phyloP scores from a whole-genome alignment of 2,329 filamentous ascomycete species.

The Ophiosphaerella herpotricha region DNA sequence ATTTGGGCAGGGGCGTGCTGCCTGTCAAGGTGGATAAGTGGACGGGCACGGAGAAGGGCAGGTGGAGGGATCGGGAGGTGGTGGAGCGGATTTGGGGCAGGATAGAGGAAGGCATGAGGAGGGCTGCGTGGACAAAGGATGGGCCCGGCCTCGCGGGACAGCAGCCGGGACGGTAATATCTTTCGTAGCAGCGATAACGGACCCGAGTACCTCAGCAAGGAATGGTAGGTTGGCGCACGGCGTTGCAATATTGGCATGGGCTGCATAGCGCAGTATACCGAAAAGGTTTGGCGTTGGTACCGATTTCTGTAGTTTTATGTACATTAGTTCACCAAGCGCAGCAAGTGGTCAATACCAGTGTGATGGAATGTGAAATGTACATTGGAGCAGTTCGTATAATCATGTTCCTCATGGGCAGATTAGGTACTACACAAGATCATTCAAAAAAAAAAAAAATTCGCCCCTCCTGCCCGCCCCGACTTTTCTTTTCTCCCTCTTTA shows the following conservation, averaged over 20 bases:
- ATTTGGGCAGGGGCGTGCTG: conserved; percentile 85
- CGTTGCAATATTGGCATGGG: conserved; percentile 7
- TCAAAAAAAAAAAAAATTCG: background rate
- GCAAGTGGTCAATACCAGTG: too few species aligned
- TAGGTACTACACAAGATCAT: background rate
- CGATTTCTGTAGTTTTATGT: too few species aligned
- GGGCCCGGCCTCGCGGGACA: conserved; percentile 55
- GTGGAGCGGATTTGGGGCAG: conserved; percentile 91
- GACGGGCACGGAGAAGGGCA: conserved; percentile 56
- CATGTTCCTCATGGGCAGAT: background rate
- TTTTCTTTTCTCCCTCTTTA: conserved; percentile 46
- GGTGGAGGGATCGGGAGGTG: conserved; percentile 89
- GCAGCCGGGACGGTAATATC: conserved; percentile 17
- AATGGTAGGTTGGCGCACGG: conserved; percentile 11
- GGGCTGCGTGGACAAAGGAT: conserved; percentile 80
- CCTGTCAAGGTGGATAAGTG: conserved; percentile 84
- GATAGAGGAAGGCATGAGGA: conserved; percentile 85
- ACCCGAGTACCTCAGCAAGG: background rate
- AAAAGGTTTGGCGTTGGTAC: conserved; percentile 1
- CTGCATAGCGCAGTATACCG: conserved; percentile 17
- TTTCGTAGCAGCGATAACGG: conserved; percentile 1
- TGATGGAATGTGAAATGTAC: too few species aligned
- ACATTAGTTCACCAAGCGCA: too few species aligned
- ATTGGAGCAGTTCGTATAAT: background rate
- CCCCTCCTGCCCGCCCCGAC: too few species aligned